Evolutionary conservation across 352 stramenopile genomes (phyloP), one percentile per base, ranked within the genome.

Genomic region (Peronospora farinosa): DNA sequence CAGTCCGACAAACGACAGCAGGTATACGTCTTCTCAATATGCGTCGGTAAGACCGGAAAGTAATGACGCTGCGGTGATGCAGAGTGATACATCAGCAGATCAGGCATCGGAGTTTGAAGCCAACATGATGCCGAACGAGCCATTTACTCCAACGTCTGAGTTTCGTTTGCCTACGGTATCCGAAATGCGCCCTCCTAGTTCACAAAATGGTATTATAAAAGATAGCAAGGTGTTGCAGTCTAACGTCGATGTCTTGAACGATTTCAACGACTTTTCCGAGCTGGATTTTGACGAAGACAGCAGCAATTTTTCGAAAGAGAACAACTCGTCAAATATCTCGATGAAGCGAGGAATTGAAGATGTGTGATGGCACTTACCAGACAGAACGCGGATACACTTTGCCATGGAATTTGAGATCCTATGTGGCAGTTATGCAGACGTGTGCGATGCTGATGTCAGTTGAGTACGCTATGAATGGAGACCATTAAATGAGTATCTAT

Each of bases 191-290:
- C 38, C 47, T 47, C 40, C 36, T 36, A 56, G 30, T 38, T 41
- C 55, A 31, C 41, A 47, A 8, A 31, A 36, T 25, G 51, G 15
- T 30, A 37, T 35, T 5, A 31, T 12, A 13, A 45, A 43, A 27
- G 53, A 63, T 23, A 60, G 28, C 31, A 67, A 65, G 25, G 19
- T 44, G 48, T 54, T 63, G 49, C 43, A 61, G 9, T 42, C 54
- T 0, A 72, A 40, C 44, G 48, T 84, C 13, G 70, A 86, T 25
- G 76, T 85, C 51, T 53, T 90, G 59, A 82, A 88, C 45, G 80
- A 85, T 47, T 91, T 91, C 44, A 60, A 63, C 3, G 78, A 91
- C 49, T 88, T 92, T 32, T 67, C 74, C 2, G 78, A 81, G 36
- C 65, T 92, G 23, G 76, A 86, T 53, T 86, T 92, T 48, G 69